phyloP scores from a whole-genome alignment of 768 basidiomycete genomes.

The Tulasnella calospora region DNA sequence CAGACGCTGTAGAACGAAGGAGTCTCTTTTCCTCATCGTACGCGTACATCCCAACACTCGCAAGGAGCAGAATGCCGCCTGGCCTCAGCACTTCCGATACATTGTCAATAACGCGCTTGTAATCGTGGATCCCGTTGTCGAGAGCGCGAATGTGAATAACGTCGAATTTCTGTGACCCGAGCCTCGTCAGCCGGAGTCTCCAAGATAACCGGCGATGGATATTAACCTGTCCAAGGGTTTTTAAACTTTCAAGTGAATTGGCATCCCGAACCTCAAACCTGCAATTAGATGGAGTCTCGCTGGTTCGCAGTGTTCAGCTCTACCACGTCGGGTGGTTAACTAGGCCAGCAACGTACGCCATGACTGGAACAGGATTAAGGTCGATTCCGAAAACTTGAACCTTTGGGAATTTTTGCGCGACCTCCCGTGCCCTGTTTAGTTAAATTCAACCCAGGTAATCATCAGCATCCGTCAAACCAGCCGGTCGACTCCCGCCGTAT shows the following conservation, averaged over 20 bases:
- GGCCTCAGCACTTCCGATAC: not conserved
- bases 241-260: not conserved
- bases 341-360: not conserved
- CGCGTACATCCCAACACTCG: not conserved
- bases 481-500: not conserved
- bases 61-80: not conserved
- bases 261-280: not conserved
- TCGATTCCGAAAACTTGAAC: not conserved
- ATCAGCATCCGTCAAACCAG: too few relatives aligned
- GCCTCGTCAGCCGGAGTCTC: not conserved
- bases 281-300: not conserved
- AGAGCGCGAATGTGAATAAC: not conserved
- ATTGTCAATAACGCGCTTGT: not conserved
- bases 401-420: not conserved
- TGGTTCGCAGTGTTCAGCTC: not conserved
- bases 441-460: not conserved
- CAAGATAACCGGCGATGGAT: not conserved
- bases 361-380: not conserved
- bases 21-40: not conserved
- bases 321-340: not conserved
- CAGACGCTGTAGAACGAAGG: not conserved
- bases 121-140: not conserved
- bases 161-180: not conserved
- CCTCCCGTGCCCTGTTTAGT: not conserved
- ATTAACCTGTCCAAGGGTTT: not conserved